These are phyloP conservation scores for Chaetomiaceae sp. DNA, from an alignment of 2,329 filamentous ascomycete genomes.

Conservation along the genomic window DNA sequence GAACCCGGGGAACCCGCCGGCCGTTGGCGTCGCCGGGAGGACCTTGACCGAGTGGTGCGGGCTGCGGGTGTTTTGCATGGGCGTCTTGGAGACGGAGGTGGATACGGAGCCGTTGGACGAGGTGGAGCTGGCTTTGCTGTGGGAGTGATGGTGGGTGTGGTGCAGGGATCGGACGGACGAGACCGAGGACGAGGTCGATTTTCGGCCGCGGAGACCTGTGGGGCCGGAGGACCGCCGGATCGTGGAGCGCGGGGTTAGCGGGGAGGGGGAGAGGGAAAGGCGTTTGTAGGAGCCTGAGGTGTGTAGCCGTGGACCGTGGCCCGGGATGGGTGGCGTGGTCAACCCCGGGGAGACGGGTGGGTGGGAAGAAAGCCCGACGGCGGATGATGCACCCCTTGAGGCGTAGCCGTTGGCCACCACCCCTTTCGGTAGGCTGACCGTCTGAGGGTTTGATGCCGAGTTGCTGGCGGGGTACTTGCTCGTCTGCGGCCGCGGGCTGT, in stretches of 20 bases:
- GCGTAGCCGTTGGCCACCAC: constrained; percentile 50
- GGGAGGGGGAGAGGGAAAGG: constrained; percentile 79
- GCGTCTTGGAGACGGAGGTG: constrained; percentile 63
- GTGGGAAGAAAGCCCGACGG: constrained; percentile 21
- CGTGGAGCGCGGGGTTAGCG: constrained; percentile 81
- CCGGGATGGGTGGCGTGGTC: constrained; percentile 24
- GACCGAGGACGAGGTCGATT: constrained; percentile 92
- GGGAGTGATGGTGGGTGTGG: constrained; percentile 70
- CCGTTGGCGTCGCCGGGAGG: constrained; percentile 82
- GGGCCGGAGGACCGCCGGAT: constrained; percentile 80
- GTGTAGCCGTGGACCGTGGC: constrained; percentile 31
- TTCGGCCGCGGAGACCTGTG: constrained; percentile 78
- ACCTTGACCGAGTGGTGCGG: constrained; percentile 92
- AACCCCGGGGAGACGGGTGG: constrained; percentile 32
- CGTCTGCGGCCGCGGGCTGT: constrained; percentile 56
- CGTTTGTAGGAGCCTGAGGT: constrained; percentile 55
- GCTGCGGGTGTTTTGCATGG: constrained; percentile 60
- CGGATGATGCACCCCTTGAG: constrained; percentile 29
- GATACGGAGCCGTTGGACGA: constrained; percentile 75
- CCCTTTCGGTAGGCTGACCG: constrained; percentile 46
- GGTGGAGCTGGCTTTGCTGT: constrained; percentile 91
- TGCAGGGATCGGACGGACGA: constrained; percentile 91
- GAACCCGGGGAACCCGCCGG: constrained; percentile 49
- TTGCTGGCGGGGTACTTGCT: constrained; percentile 49
- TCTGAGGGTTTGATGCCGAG: constrained; percentile 33